phyloP scores from a whole-genome alignment of 1,284 basidiomycete genomes.

The Malassezia pachydermatis region DNA sequence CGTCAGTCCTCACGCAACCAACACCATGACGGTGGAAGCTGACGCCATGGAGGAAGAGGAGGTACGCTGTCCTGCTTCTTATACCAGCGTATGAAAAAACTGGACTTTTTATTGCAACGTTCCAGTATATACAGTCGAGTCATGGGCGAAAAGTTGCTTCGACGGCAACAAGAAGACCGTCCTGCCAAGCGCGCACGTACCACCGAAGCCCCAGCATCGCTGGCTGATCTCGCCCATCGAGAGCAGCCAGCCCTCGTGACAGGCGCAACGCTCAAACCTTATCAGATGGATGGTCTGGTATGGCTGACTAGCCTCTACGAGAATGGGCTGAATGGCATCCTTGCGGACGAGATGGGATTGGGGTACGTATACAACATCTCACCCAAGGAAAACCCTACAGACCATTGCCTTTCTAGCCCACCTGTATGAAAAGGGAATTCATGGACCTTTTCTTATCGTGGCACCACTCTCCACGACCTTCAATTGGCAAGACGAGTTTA shows the following conservation, averaged over 20 bases:
- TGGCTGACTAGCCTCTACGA: conserved; percentile 91
- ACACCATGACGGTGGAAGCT: background rate
- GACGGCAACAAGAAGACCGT: background rate
- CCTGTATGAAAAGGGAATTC: conserved; percentile 64
- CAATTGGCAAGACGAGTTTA: conserved; percentile 83
- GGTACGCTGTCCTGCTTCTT: background rate
- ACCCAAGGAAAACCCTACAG: conserved; percentile 65
- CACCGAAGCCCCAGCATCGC: background rate
- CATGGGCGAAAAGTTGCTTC: conserved; percentile 42
- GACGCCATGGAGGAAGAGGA: conserved; percentile 1
- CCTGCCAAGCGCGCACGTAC: conserved; percentile 5
- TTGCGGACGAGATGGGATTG: conserved; percentile 85
- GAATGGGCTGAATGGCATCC: conserved; percentile 86
- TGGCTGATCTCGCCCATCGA: conserved; percentile 12
- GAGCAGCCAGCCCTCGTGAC: conserved; percentile 68
- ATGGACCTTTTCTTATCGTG: conserved; percentile 74
- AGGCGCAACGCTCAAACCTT: conserved; percentile 72
- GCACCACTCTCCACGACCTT: conserved; percentile 83
- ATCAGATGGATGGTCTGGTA: conserved; percentile 86
- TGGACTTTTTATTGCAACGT: conserved; percentile 37
- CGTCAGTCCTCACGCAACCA: background rate
- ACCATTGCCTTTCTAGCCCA: conserved; percentile 85
- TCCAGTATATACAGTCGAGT: conserved; percentile 42
- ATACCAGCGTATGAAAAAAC: conserved; percentile 28
- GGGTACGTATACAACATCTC: conserved; percentile 42